Evolutionary conservation across 306 rosid species (phyloP).

Genomic region (Castanospermum australe): DNA sequence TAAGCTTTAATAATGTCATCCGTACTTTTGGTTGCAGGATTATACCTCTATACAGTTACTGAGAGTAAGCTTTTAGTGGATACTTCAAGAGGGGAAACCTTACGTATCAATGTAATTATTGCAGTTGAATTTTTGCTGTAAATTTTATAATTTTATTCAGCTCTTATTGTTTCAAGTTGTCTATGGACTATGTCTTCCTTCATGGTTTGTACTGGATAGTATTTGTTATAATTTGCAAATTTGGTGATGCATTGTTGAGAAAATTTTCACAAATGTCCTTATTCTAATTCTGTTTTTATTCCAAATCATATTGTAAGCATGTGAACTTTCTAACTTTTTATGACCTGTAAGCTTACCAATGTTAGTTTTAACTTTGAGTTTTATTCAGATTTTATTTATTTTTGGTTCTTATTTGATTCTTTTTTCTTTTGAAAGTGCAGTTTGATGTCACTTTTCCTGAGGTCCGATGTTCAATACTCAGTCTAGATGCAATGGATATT

Average conservation of each 20-base stretch:
- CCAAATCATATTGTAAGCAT: background rate
- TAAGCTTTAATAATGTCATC: background rate
- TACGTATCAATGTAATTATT: constrained; percentile 66
- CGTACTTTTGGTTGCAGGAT: constrained; percentile 50
- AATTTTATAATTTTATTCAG: background rate
- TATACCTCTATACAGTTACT: constrained; percentile 64
- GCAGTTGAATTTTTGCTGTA: constrained; percentile 5
- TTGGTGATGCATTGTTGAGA: constrained; percentile 13
- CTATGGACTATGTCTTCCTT: constrained; percentile 1
- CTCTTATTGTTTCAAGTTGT: constrained; percentile 10
- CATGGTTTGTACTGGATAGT: constrained; percentile 9
- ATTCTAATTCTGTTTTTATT: background rate
- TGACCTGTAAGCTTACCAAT: constrained; percentile 1
- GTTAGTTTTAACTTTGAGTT: background rate
- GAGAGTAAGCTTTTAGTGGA: constrained; percentile 89
- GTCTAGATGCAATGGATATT: constrained; percentile 83
- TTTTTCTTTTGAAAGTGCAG: constrained; percentile 49
- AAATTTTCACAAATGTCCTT: background rate
- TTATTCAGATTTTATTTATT: background rate
- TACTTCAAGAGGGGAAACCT: constrained; percentile 80
- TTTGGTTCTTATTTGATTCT: background rate
- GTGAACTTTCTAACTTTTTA: constrained; percentile 4
- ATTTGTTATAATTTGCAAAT: background rate
- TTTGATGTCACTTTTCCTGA: constrained; percentile 91
- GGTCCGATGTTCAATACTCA: constrained; percentile 84